Base-by-base conservation (phyloP, 495 filamentous ascomycete species). In the Penicillium silybi region DNA sequence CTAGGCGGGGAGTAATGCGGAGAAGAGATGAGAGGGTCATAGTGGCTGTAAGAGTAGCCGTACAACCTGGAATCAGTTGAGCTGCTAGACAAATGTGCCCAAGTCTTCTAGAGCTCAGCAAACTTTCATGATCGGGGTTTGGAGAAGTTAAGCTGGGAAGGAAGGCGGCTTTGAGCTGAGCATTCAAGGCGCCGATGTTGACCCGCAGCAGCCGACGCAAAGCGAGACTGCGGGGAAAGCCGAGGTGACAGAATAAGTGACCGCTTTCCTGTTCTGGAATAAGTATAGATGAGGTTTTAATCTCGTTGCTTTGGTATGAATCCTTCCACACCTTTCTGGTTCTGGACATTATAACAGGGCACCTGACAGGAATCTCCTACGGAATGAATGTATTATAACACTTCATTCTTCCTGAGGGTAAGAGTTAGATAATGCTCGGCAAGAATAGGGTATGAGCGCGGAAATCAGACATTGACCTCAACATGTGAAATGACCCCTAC, bases 1-100 rank as follows among this genome's bases (percentile, higher is more conserved):
- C 60, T 46, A 75, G 49, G 59, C 72, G 68, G 64, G 66, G 63
- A 44, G 65, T 59, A 58, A 69, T 74, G 72, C 72, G 72, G 72
- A 75, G 73, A 73, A 75, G 58, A 32, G 73, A 66, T 42, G 71
- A 69, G 53, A 76, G 61, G 32, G 72, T 63, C 73, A 77, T 77
- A 56, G 53, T 51, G 52, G 39, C 38, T 42, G 35, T 19, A 20
- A 52, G 18, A 17, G 39, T 52, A 62, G 58, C 53, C 22, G 18
- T 39, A 6, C 18, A 19, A 16, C 18, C 16, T 41, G 9, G 11
- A 8, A 35, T 22, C 25, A 35, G 32, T 50, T 32, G 39, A 40
- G 51, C 43, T 57, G 48, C 52, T 41, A 18, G 16, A 46, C 18
- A 25, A 19, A 16, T 37, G 17, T 39, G 11, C 40, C 50, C 48